Percentiles rank a stretch among this genome's conserved stretches.
Evolutionary conservation across 2,329 filamentous ascomycete genomes (phyloP).

Genomic region (Pyrenophora seminiperda): DNA sequence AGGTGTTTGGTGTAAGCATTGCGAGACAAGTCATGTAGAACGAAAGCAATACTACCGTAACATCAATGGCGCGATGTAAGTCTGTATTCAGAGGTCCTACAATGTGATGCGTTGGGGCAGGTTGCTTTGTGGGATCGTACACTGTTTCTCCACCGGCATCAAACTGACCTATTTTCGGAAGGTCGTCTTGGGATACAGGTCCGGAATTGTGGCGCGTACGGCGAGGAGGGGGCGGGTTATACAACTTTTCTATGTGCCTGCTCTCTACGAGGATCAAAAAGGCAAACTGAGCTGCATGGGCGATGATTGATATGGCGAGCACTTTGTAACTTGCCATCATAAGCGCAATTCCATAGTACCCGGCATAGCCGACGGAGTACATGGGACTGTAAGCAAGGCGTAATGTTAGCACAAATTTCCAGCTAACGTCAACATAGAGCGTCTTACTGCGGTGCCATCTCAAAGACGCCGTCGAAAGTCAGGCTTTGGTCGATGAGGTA

Average conservation of each 20-base stretch:
- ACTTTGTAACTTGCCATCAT: slow-evolving; percentile 98
- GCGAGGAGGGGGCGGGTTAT: slow-evolving; percentile 86
- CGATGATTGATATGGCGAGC: slow-evolving; percentile 92
- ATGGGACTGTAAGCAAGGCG: slow-evolving; percentile 13
- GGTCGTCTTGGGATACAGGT: slow-evolving; percentile 48
- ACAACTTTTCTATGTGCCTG: slow-evolving; percentile 96
- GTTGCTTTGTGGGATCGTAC: slow-evolving; percentile 56
- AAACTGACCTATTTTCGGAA: slow-evolving; percentile 43
- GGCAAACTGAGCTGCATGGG: slow-evolving; percentile 90
- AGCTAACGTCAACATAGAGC: neutral
- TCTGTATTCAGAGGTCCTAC: slow-evolving; percentile 85
- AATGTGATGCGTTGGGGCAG: slow-evolving; percentile 77
- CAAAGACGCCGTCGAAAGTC: slow-evolving; percentile 97
- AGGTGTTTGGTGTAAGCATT: slow-evolving; percentile 76
- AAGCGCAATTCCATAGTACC: slow-evolving; percentile 97
- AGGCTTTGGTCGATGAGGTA: slow-evolving; percentile 97
- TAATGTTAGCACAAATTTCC: slow-evolving; percentile 10
- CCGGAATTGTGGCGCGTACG: slow-evolving; percentile 57
- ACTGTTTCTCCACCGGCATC: slow-evolving; percentile 45
- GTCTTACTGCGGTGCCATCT: slow-evolving; percentile 79
- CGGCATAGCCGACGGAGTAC: slow-evolving; percentile 73
- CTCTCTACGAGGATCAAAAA: slow-evolving; percentile 94
- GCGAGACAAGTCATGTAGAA: slow-evolving; percentile 76
- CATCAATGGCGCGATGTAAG: slow-evolving; percentile 84
- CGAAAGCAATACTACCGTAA: slow-evolving; percentile 76